Evolutionary conservation across 768 basidiomycete genomes (phyloP), one percentile per base, ranked within the genome.

Genomic region (Jaapia argillacea): DNA sequence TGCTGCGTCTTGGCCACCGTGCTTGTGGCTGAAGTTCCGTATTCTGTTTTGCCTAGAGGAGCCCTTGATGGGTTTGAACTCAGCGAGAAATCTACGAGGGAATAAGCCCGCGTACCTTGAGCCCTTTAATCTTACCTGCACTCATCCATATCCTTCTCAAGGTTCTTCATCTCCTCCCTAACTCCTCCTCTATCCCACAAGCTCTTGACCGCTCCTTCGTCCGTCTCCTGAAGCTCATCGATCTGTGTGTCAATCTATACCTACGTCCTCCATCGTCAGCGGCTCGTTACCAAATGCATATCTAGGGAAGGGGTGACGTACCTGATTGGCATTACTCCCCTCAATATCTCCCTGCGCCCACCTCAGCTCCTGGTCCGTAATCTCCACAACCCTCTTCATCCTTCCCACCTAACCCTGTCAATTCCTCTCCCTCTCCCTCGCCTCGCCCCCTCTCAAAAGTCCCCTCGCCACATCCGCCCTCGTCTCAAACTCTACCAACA

Each of bases 121-220:
- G 75, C 58, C 98, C 86, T 13, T 83, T 85, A 43, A 89, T 85
- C 65, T 98, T 98, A 38, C 91, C 90, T 93, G 71, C 98, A 97
- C 67, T 98, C 96, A 43, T 77, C 78, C 91, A 99, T 98, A 58
- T 99, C 96, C 54, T 83, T 83, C 64, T 98, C 90, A 18, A 98
- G 78, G 54, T 83, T 87, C 65, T 80, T 81, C 58, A 78, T 75
- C 46, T 97, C 92, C 0, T 70, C 79, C 40, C 81, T 67, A 0
- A 89, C 88, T n/a, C n/a, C n/a, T n/a, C n/a, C n/a, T n/a, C n/a
- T n/a, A n/a, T n/a, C n/a, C n/a, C n/a, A n/a, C n/a, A n/a, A n/a
- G n/a, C n/a, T n/a, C n/a, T n/a, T n/a, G n/a, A n/a, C n/a, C n/a
- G n/a, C n/a, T n/a, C n/a, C n/a, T n/a, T 51, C 63, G 23, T 93